Conservation (phyloP, 768 basidiomycete genomes). For the Kwoniella pini region DNA sequence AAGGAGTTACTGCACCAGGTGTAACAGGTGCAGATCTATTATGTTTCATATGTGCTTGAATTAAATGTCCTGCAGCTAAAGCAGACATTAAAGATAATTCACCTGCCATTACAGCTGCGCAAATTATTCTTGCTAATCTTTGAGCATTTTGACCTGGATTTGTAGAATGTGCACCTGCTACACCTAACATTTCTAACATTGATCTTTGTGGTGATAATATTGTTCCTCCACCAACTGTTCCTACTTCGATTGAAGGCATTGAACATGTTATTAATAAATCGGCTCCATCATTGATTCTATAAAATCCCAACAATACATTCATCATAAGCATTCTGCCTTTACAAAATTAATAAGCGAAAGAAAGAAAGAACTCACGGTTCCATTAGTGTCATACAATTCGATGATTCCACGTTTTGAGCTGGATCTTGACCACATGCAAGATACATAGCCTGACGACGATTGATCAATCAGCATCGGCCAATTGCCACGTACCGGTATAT, state of each 20-base stretch:
- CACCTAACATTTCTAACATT: conserved; percentile 89
- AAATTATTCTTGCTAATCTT: conserved; percentile 82
- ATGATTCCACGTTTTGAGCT: conserved; percentile 98
- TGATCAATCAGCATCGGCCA: conserved; percentile 8
- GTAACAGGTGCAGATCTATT: conserved; percentile 83
- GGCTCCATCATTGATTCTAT: conserved; percentile 78
- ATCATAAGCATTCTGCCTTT: not conserved
- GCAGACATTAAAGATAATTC: conserved; percentile 89
- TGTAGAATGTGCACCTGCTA: conserved; percentile 83
- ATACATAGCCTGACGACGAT: conserved; percentile 65
- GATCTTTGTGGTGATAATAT: conserved; percentile 84
- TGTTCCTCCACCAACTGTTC: conserved; percentile 95
- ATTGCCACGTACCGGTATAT: too few relatives aligned
- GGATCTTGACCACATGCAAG: conserved; percentile 98
- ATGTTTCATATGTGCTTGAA: conserved; percentile 88
- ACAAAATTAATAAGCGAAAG: conserved; percentile 8
- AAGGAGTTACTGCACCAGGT: conserved; percentile 60
- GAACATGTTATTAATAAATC: conserved; percentile 90
- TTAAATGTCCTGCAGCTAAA: conserved; percentile 90
- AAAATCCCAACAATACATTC: not conserved
- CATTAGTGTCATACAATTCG: conserved; percentile 98
- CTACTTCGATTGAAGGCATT: conserved; percentile 99
- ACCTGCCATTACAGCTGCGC: conserved; percentile 93
- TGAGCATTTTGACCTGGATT: conserved; percentile 88
- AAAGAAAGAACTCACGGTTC: conserved; percentile 73